Base-by-base conservation (phyloP, 2,329 filamentous ascomycete genomes). In the Ophiosphaerella korrae region DNA sequence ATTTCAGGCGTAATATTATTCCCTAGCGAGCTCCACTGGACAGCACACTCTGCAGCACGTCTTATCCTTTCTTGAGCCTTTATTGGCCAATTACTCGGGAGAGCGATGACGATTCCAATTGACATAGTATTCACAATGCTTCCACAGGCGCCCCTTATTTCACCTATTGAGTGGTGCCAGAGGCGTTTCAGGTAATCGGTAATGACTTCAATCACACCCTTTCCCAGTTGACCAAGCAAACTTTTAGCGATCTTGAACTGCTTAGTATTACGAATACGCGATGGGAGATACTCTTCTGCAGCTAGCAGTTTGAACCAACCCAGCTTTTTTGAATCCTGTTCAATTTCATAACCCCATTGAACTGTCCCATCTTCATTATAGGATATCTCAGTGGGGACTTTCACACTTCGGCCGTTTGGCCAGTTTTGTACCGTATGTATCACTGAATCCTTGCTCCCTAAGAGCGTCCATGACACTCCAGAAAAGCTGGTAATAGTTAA, bases 251-350 rank as follows among this genome's bases (percentile, higher is more conserved):
- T n/a, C 21, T 35, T 11, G 12, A 55, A 31, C 8, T 48, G 35
- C 32, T 23, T 23, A 4, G 42, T 33, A 9, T 44, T 14, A n/a
- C 39, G 43, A 2, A 54, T 21, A 8, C 48, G 39, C 36, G 16
- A 14, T 1, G 42, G 21, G 11, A 55, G 16, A 12, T 47, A 36
- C n/a, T 37, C 32, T n/a, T 52, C 39, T 3, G 51, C 21, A 23
- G 55, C 43, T 6, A 55, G 48, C 4, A 58, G 35, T 33, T 58
- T 58, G 45, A 55, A 58, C 51, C 48, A 55, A 24, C 29, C 23
- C 23, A 58, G 3, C 7, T 39, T 36, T 16, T 55, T 38, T 2
- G 21, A 29, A 7, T 50, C 45, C 12, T 40, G 48, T 5, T 40
- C 34, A 7, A 58, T 50, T 2, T 42, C 35, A 39, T 52, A 58